A percentile compares a stretch with the other conserved stretches of the same genome.
phyloP scores from a whole-genome alignment of 2,329 filamentous ascomycete genomes.

The Penicillium sp. region DNA sequence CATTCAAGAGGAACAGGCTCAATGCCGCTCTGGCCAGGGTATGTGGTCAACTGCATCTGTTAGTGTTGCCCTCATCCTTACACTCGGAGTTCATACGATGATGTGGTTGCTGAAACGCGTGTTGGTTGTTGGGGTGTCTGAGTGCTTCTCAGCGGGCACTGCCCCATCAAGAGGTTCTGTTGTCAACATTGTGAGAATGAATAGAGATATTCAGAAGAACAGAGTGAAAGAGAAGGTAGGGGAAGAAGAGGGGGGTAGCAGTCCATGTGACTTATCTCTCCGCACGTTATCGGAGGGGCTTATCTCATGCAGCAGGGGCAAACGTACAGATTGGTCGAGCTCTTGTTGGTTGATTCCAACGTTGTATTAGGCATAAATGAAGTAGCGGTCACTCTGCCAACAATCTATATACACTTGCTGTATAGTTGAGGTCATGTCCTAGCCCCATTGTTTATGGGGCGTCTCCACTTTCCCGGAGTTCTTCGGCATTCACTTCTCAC shows the following conservation, averaged over 20 bases:
- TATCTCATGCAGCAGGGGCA: constrained; percentile 3
- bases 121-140: constrained; percentile 21
- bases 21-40: constrained; percentile 91
- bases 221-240: background rate
- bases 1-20: constrained; percentile 87
- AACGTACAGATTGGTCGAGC: background rate
- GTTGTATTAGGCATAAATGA: constrained; percentile 4
- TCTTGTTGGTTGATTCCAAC: background rate
- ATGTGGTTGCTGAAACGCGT: constrained; percentile 37
- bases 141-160: constrained; percentile 4
- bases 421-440: no score
- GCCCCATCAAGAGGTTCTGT: constrained; percentile 18
- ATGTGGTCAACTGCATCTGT: constrained; percentile 64
- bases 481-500: constrained; percentile 10
- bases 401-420: background rate
- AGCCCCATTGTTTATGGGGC: background rate
- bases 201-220: background rate
- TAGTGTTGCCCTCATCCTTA: constrained; percentile 6
- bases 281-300: constrained; percentile 30
- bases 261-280: constrained; percentile 32
- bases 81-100: constrained; percentile 26
- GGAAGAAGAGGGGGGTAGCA: background rate
- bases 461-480: constrained; percentile 17
- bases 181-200: constrained; percentile 21
- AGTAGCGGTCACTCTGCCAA: constrained; percentile 2